Evolutionary conservation across 345 rosid species (phyloP), one percentile per base, ranked within the genome.

Genomic region (Bruguiera parviflora): DNA sequence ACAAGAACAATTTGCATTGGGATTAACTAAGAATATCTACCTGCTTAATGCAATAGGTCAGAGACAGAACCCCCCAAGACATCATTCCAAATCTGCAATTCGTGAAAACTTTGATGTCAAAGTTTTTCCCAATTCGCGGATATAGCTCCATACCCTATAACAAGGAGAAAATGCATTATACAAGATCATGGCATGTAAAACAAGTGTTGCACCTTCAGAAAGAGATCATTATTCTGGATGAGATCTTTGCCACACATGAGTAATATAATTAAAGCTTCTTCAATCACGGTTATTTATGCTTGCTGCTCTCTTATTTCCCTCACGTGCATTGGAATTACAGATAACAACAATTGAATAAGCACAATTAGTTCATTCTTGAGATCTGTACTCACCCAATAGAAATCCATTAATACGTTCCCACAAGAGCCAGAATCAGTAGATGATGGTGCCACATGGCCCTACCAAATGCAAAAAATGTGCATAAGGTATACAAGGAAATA

Each of bases 31-130:
- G 22, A 58, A 35, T 47, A 64, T 27, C 33, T 80, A 95, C 99
- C 98, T 96, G 99, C 77, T 92, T 96, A 72, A 96, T 85, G 86
- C 99, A 92, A 82, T 96, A 96, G n/a, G 98, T 90, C 80, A 92
- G 79, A 49, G 97, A 94, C 74, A 96, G 95, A 86, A 96, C 98
- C 64, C 98, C 98, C 98, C 99, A 96, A 58, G 96, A 86, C 97
- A 92, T 92, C 98, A 96, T 88, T 70, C 99, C 99, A 61, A 96
- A 92, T 83, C 99, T 88, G 86, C 99, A 90, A 77, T 90, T 96
- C 56, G 97, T 90, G 82, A 96, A 96, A 70, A 92, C 96, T 78
- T 96, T 96, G 81, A 96, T 89, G 85, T 96, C 97, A 58, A 96
- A 96, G 88, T 82, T 81, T 74, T 89, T 92, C 21, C 99, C 98